Base-by-base conservation (phyloP, 2,329 filamentous ascomycete species). In the Alternaria burnsii region DNA sequence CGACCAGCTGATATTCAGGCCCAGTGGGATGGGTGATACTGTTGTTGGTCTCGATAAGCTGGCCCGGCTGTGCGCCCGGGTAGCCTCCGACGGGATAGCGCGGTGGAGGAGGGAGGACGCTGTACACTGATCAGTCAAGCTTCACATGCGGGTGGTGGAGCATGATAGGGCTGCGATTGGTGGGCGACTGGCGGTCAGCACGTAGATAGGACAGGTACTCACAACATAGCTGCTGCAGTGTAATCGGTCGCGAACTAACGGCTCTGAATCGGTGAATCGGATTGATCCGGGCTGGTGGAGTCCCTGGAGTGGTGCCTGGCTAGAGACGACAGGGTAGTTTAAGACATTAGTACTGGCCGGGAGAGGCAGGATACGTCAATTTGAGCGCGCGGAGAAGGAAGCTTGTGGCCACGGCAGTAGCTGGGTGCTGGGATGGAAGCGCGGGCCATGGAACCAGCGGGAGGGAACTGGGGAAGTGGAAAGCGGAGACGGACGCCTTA, bases 31-130 rank as follows among this genome's bases (percentile, higher is more conserved):
- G 91, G 58, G 87, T 88, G 63, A 99, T 83, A 40, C 89, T 90
- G 77, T 98, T 99, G 80, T 95, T 97, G 55, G 94, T 97, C 85
- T 99, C 95, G 74, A 97, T 90, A 78, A 97, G 87, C 38, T 91
- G 90, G 38, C 89, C 89, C 73, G 89, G 88, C 55, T 89, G 86
- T 66, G 87, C 87, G 70, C 90, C 89, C 82, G 91, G 91, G 78
- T 91, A 91, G 66, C 89, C 88, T 72, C 87, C 85, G 67, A 88
- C 87, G 58, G 92, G 90, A 83, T 97, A 97, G 78, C 93, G 88
- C 61, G 92, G 93, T 65, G 93, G 94, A 61, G 94, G 93, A 71
- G 87, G 88, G 61, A 97, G 86, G 70, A 96, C 93, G 54, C 74
- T 77, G 72, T 26, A 52, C 12, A 47, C 60, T 65, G 40, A 58